Evolutionary conservation across 2,329 filamentous ascomycete genomes (phyloP).

Genomic region (Decorospora gaudefroyi): DNA sequence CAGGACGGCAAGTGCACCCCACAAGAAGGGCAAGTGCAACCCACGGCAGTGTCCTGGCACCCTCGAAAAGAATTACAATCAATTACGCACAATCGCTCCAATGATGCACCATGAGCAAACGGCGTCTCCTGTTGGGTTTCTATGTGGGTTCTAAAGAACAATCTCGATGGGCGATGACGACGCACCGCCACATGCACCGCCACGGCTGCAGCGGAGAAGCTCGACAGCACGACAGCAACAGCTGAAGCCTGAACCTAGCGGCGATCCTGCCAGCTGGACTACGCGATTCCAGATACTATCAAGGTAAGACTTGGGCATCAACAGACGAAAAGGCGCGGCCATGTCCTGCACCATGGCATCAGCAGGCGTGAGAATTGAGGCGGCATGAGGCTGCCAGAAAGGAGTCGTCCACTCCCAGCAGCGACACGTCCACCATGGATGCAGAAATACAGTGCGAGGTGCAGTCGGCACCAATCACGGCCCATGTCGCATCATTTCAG

Average conservation of each 20-base stretch:
- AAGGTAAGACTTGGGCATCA: constrained; percentile 29
- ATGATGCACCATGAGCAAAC: too few relatives aligned
- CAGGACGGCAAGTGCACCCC: too few relatives aligned
- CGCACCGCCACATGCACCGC: constrained; percentile 13
- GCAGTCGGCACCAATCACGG: constrained; percentile 11
- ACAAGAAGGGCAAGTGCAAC: not conserved
- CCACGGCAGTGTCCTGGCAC: not conserved
- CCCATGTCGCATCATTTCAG: not conserved
- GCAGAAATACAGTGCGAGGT: constrained; percentile 22
- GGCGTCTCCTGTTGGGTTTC: too few relatives aligned
- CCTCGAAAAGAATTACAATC: not conserved
- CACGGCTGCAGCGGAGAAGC: constrained; percentile 10
- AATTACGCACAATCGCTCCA: too few relatives aligned
- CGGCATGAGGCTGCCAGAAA: constrained; percentile 19
- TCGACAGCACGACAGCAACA: constrained; percentile 3
- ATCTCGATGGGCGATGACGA: not conserved
- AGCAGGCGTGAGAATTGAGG: constrained; percentile 30
- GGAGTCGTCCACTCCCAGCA: constrained; percentile 33
- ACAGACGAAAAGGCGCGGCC: constrained; percentile 21
- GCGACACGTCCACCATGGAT: constrained; percentile 39
- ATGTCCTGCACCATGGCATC: constrained; percentile 30
- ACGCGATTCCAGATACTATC: not conserved
- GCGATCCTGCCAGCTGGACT: constrained; percentile 14
- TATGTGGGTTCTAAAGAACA: too few relatives aligned
- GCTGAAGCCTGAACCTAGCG: constrained; percentile 4